phyloP scores from a whole-genome alignment of 1,284 basidiomycete genomes.

The Pseudozyma sp. region DNA sequence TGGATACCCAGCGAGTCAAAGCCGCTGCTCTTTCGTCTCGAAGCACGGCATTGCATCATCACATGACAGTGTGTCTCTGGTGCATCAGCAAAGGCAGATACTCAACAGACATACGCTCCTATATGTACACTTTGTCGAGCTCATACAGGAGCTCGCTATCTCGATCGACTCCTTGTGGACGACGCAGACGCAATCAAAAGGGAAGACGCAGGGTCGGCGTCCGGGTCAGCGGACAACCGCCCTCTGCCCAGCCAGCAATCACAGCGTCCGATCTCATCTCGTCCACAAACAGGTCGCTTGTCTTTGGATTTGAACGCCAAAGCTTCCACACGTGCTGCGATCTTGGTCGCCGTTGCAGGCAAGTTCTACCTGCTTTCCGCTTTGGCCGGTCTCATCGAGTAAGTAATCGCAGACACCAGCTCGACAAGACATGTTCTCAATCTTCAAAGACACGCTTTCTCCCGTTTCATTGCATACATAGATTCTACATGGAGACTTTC shows the following conservation, averaged over 20 bases:
- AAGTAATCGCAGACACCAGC: neutral
- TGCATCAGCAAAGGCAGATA: too few relatives aligned
- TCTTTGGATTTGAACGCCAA: constrained; percentile 34
- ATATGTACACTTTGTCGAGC: neutral
- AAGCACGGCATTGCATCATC: neutral
- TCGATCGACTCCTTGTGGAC: constrained; percentile 80
- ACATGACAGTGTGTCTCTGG: neutral
- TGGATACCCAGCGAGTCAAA: neutral
- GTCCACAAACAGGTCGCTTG: constrained; percentile 72
- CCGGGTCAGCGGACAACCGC: neutral
- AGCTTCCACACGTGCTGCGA: constrained; percentile 39
- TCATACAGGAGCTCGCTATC: constrained; percentile 77
- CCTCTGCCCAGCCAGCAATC: constrained; percentile 3
- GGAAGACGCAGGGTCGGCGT: neutral
- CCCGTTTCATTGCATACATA: constrained; percentile 84
- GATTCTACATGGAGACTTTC: constrained; percentile 76
- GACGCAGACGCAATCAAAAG: constrained; percentile 73
- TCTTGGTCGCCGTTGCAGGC: constrained; percentile 37
- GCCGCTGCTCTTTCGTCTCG: too few relatives aligned
- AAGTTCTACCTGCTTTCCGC: constrained; percentile 91
- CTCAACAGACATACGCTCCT: too few relatives aligned
- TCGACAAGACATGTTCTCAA: too few relatives aligned
- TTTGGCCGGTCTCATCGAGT: constrained; percentile 83
- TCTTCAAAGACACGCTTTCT: constrained; percentile 72
- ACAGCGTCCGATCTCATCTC: constrained; percentile 73